Conservation (phyloP, 306 rosid species). For the Prunus salicina region DNA sequence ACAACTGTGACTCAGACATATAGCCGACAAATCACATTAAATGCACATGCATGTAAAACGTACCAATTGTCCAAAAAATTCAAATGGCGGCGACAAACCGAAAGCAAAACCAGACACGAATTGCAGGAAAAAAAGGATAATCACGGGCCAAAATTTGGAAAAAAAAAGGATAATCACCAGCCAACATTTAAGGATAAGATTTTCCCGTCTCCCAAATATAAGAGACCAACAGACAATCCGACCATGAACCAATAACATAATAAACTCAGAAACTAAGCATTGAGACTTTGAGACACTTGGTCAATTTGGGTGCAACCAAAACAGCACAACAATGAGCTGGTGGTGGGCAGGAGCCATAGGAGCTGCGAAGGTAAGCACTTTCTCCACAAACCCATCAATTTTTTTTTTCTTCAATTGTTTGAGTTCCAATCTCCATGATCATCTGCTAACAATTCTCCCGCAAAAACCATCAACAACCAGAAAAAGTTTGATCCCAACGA, state of each 20-base stretch:
- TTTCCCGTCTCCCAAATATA: neutral
- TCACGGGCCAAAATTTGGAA: too few species aligned
- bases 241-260: too few species aligned
- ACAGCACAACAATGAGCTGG: conserved; percentile 36
- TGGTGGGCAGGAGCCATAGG: conserved; percentile 47
- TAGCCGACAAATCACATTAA: too few species aligned
- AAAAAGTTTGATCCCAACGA: conserved; percentile 4
- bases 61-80: too few species aligned
- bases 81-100: too few species aligned
- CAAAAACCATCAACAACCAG: conserved; percentile 5
- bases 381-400: neutral
- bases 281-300: neutral
- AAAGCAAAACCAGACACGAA: too few species aligned
- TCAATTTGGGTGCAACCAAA: neutral
- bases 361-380: conserved; percentile 33
- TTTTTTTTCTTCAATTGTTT: neutral
- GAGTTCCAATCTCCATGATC: neutral
- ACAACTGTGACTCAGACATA: neutral
- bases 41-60: too few species aligned
- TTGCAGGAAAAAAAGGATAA: too few species aligned
- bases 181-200: neutral
- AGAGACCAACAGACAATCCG: neutral
- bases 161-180: neutral
- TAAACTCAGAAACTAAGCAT: neutral
- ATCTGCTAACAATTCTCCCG: neutral